A percentile compares a stretch with the other conserved stretches of the same genome.
Evolutionary conservation across 192 early-diverging fungal species (phyloP).

Genomic region (Backusella mclennaniae): DNA sequence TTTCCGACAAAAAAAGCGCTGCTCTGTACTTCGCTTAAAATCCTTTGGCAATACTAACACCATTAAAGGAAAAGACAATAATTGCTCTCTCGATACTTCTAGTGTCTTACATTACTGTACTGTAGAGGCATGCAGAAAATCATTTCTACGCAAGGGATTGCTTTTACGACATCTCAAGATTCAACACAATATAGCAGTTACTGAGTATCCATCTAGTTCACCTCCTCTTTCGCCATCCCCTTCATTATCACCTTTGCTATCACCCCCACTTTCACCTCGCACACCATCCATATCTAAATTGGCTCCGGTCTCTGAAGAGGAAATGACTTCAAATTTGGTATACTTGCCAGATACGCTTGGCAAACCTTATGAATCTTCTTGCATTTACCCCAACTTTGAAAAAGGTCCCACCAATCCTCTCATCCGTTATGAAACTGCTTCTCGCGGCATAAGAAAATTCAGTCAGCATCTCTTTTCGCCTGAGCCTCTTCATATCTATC

Average conservation of each 20-base stretch:
- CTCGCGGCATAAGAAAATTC: background rate
- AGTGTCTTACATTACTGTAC: background rate
- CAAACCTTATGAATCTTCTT: background rate
- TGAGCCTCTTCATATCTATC: background rate
- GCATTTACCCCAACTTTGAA: background rate
- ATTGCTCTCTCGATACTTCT: background rate
- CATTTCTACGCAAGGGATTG: background rate
- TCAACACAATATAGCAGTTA: background rate
- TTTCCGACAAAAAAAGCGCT: background rate
- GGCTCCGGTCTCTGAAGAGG: background rate
- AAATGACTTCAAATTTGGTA: background rate
- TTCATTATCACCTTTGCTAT: background rate
- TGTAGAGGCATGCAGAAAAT: background rate
- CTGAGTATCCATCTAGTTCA: background rate
- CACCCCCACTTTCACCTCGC: background rate
- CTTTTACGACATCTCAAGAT: background rate
- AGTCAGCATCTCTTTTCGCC: background rate
- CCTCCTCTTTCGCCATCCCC: background rate
- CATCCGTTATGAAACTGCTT: background rate
- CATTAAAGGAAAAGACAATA: background rate
- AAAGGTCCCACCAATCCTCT: background rate
- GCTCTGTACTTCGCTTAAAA: constrained; percentile 6
- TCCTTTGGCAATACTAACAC: background rate
- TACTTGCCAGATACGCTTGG: background rate
- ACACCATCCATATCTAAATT: background rate